Base-by-base conservation (phyloP, 2,329 filamentous ascomycete species). In the Ophiocordyceps robertsii region DNA sequence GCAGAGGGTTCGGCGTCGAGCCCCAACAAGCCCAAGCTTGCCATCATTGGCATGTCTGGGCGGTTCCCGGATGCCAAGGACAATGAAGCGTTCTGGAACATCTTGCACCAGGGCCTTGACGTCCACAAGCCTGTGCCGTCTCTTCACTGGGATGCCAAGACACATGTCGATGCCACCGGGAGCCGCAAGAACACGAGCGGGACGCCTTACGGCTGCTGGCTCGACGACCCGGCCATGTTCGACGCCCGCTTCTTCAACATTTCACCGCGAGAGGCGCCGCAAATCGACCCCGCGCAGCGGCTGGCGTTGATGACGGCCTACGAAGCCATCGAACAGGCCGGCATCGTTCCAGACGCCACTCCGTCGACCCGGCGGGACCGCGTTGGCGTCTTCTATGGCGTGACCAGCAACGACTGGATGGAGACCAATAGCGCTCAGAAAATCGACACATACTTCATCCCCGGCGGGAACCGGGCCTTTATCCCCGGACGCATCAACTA, bases 391-490 rank as follows among this genome's bases (percentile, higher is more conserved):
- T 87, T 83, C 55, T 86, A 85, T 52, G 83, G 82, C 39, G 79
- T 82, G 54, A 83, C 82, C 1, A 83, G 79, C 40, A 80, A 88
- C 47, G 83, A 88, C 54, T 88, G 80, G 73, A 74, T 80, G 61
- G 82, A 87, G 53, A 77, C 84, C 46, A 87, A 87, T 54, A 77
- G 76, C 27, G 74, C 73, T 0, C 78, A 87, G 59, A 75, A 84
- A 48, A 75, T 86, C 29, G 80, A 84, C 63, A 70, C 67, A 0
- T 69, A 70, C 50, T 70, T 58, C 44, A 66, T 71, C 45, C 65
- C 68, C 0, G 67, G 67, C 7, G 62, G 60, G 31, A 38, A 41
- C 14, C 59, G 65, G 5, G 64, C 62, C 17, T 68, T 68, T 32
- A 42, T 42, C 11, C 40, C 40, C 3, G 40, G 40, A n/a, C 40